Conservation (phyloP, 495 filamentous ascomycete genomes). For the Hypoxylon crocopeplum region DNA sequence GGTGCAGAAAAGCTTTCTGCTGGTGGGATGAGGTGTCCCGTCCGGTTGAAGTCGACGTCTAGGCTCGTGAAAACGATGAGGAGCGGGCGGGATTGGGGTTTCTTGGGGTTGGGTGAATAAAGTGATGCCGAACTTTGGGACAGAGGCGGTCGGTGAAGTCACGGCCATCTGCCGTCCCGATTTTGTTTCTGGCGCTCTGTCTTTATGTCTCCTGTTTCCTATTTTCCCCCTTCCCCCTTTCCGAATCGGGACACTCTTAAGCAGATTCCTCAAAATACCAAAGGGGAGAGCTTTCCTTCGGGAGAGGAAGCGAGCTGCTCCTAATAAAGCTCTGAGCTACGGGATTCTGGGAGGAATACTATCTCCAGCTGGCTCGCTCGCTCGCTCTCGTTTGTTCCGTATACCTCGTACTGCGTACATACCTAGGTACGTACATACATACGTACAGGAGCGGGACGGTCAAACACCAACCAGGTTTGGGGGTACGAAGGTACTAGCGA, state of each 20-base stretch:
- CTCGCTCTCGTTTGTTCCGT: conserved; percentile 2
- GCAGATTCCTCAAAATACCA: conserved; percentile 5
- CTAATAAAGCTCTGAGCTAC: not conserved
- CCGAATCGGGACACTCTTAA: conserved; percentile 9
- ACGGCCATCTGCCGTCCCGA: conserved; percentile 31
- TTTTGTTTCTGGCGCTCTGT: conserved; percentile 4
- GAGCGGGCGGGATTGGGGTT: conserved; percentile 4
- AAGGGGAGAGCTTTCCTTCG: not conserved
- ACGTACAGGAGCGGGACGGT: conserved; percentile 11
- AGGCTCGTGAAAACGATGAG: conserved; percentile 8
- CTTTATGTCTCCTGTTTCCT: conserved; percentile 19
- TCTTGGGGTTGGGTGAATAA: conserved; percentile 14
- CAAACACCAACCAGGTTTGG: conserved; percentile 9
- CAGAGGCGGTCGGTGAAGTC: conserved; percentile 24
- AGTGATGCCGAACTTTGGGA: conserved; percentile 28
- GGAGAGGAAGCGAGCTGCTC: not conserved
- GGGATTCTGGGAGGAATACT: not conserved
- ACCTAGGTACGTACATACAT: conserved; percentile 2
- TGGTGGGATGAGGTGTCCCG: conserved; percentile 20
- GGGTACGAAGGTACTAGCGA: conserved; percentile 5
- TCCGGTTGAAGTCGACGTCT: conserved; percentile 33
- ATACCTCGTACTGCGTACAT: not conserved
- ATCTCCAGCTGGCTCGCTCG: not conserved
- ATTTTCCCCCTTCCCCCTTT: conserved; percentile 5
- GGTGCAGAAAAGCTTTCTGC: conserved; percentile 28